Percentiles rank a stretch among this genome's conserved stretches.
Conservation (phyloP, 75 land plant species). For the Pinus tabuliformis region DNA sequence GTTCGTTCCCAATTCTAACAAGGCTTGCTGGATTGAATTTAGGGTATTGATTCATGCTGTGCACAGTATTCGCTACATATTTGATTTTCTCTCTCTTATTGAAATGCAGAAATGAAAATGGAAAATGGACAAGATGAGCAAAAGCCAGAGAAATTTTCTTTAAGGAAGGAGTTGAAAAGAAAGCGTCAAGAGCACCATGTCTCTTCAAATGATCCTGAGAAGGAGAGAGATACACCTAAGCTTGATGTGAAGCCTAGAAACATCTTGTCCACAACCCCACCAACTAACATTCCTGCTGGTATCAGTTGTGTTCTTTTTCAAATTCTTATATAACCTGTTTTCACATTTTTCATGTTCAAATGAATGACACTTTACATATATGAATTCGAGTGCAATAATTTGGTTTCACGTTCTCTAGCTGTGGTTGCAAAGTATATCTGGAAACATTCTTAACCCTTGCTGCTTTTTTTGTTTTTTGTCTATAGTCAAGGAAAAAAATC, state of each 20-base stretch:
- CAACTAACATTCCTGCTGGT: too few relatives aligned
- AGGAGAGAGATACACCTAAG: slow-evolving; percentile 19
- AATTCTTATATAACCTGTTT: too few relatives aligned
- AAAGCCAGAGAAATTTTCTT: slow-evolving; percentile 59
- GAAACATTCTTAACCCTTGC: too few relatives aligned
- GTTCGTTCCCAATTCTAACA: neutral
- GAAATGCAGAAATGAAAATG: slow-evolving; percentile 45
- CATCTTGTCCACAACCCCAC: too few relatives aligned
- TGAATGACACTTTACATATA: too few relatives aligned
- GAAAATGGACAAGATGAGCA: slow-evolving; percentile 45
- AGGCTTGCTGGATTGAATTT: neutral
- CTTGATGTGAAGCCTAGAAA: slow-evolving; percentile 3
- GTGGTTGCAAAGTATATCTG: too few relatives aligned
- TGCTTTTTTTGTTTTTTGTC: too few relatives aligned
- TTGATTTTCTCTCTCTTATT: slow-evolving; percentile 3
- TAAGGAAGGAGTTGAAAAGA: slow-evolving; percentile 80
- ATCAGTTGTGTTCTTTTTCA: too few relatives aligned
- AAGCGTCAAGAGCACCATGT: slow-evolving; percentile 65
- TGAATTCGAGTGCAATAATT: too few relatives aligned
- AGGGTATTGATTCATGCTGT: neutral
- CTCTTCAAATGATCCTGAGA: slow-evolving; percentile 16
- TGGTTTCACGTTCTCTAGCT: too few relatives aligned
- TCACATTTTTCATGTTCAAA: too few relatives aligned
- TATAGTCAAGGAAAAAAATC: too few relatives aligned
- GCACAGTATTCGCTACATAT: neutral